A percentile compares a stretch with the other conserved stretches of the same genome.
Conservation (phyloP, 371 early-diverging fungal species). For the Rhizopus microsporus region DNA sequence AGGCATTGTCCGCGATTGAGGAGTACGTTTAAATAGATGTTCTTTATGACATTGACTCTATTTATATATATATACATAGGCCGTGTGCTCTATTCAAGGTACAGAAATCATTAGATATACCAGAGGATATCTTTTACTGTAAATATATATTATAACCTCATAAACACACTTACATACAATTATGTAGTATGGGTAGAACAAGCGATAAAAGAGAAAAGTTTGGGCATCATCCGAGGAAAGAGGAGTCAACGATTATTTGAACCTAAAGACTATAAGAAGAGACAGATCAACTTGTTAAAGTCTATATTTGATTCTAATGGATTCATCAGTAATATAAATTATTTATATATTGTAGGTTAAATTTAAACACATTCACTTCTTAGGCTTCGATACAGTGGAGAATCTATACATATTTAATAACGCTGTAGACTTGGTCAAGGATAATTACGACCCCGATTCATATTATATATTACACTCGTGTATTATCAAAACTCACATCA, state of each 20-base stretch:
- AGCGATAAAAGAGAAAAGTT: constrained; percentile 8
- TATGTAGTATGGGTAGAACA: constrained; percentile 22
- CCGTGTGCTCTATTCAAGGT: constrained; percentile 16
- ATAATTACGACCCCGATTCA: constrained; percentile 4
- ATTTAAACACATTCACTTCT: too few relatives aligned
- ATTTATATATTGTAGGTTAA: background rate
- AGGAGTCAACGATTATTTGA: constrained; percentile 25
- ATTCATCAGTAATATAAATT: constrained; percentile 18
- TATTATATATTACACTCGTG: constrained; percentile 17
- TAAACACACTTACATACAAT: background rate
- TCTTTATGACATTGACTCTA: background rate
- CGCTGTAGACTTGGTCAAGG: constrained; percentile 17
- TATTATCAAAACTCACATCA: constrained; percentile 15
- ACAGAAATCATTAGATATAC: constrained; percentile 20
- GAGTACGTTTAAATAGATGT: constrained; percentile 10
- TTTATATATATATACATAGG: background rate
- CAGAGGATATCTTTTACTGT: constrained; percentile 30
- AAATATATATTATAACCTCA: background rate
- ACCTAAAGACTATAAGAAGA: constrained; percentile 16
- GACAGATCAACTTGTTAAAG: constrained; percentile 19
- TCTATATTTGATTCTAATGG: constrained; percentile 27
- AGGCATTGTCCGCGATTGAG: constrained; percentile 5
- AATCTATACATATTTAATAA: constrained; percentile 18
- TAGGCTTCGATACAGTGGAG: constrained; percentile 18
- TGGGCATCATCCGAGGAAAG: constrained; percentile 22